Evolutionary conservation across 2,329 filamentous ascomycete genomes (phyloP).

Genomic region (Pseudogymnoascus sp.): DNA sequence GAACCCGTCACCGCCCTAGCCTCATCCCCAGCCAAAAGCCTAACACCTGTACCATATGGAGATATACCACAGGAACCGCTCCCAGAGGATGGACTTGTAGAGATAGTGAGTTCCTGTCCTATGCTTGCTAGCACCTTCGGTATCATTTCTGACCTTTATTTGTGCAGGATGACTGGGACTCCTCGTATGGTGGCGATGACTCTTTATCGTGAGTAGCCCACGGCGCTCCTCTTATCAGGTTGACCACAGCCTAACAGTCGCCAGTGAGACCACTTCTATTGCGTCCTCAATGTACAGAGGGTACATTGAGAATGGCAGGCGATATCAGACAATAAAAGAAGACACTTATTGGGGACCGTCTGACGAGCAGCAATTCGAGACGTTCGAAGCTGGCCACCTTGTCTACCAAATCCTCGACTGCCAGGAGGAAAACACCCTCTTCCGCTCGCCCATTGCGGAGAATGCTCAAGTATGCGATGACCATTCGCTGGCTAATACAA

Average conservation of each 20-base stretch:
- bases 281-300: conserved; percentile 21
- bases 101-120: neutral
- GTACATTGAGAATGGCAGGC: conserved; percentile 22
- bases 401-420: conserved; percentile 18
- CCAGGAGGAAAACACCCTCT: conserved; percentile 17
- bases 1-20: neutral
- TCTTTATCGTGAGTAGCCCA: neutral
- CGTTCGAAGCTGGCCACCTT: conserved; percentile 21
- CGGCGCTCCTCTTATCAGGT: neutral
- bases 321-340: conserved; percentile 20
- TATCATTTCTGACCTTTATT: neutral
- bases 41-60: neutral
- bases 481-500: neutral
- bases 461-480: conserved; percentile 4
- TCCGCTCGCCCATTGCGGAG: conserved; percentile 15
- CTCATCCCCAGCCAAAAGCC: neutral
- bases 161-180: conserved; percentile 9
- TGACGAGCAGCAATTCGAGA: conserved; percentile 21
- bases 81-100: neutral
- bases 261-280: conserved; percentile 24
- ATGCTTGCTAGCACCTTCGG: neutral
- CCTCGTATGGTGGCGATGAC: conserved; percentile 3
- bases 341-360: conserved; percentile 16
- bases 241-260: neutral
- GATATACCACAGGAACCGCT: neutral